Evolutionary conservation across 225 moss, liverwort and hornwort genomes (phyloP).

Genomic region (Bryoerythrophyllum caledonicum): DNA sequence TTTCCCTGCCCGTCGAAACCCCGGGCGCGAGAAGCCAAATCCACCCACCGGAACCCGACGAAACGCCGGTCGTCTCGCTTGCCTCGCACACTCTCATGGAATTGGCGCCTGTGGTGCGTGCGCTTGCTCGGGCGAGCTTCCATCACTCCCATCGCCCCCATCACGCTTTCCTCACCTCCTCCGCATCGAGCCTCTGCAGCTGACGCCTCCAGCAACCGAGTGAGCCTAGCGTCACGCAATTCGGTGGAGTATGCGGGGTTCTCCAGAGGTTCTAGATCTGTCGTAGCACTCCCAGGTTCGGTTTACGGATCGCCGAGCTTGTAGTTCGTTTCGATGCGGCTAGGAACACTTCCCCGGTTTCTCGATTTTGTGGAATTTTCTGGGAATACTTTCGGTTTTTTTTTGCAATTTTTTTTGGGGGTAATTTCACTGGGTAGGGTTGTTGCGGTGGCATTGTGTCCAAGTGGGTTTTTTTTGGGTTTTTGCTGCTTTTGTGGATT

Average conservation of each 20-base stretch:
- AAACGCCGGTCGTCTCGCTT: neutral
- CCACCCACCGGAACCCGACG: neutral
- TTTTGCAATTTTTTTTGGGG: neutral
- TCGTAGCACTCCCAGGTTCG: neutral
- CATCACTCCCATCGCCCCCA: neutral
- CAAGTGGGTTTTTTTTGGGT: neutral
- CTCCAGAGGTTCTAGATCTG: neutral
- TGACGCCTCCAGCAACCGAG: neutral
- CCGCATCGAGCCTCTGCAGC: neutral
- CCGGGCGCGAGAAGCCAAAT: neutral
- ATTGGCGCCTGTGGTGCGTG: neutral
- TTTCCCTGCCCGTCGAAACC: neutral
- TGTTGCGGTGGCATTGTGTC: slow-evolving; percentile 1
- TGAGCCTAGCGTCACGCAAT: neutral
- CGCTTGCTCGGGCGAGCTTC: slow-evolving; percentile 10
- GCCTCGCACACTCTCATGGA: neutral
- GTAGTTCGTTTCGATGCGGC: neutral
- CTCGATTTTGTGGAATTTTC: neutral
- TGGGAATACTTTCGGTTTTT: neutral
- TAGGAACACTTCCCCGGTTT: neutral
- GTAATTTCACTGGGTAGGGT: slow-evolving; percentile 2
- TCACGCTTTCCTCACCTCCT: neutral
- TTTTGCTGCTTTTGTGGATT: neutral
- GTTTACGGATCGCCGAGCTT: neutral
- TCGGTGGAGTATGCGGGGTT: slow-evolving; percentile 19